phyloP scores from a whole-genome alignment of 768 basidiomycete species.

The Russula emetica region DNA sequence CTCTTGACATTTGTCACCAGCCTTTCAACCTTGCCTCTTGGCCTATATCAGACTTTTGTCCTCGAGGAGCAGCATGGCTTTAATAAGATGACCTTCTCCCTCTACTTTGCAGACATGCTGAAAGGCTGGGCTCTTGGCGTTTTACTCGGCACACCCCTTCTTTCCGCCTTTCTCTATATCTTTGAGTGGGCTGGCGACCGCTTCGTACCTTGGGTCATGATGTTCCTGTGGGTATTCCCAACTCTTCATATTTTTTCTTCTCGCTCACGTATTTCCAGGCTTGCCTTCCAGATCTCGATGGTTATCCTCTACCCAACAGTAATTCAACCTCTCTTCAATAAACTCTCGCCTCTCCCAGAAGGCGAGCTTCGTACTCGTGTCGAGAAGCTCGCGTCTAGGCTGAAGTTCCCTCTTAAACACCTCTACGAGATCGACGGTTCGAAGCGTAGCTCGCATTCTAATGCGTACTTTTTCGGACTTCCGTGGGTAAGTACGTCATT shows the following conservation, averaged over 20 bases:
- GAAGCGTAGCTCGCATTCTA: slow-evolving; percentile 91
- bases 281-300: slow-evolving; percentile 80
- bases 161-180: slow-evolving; percentile 81
- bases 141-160: slow-evolving; percentile 76
- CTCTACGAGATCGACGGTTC: slow-evolving; percentile 97
- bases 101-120: slow-evolving; percentile 76
- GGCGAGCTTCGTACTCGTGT: slow-evolving; percentile 77
- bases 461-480: slow-evolving; percentile 98
- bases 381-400: slow-evolving; percentile 68
- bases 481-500: slow-evolving; percentile 62
- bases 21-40: slow-evolving; percentile 68
- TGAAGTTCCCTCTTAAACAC: slow-evolving; percentile 91
- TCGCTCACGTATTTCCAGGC: slow-evolving; percentile 40
- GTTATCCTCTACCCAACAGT: slow-evolving; percentile 77
- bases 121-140: slow-evolving; percentile 74
- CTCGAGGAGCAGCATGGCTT: slow-evolving; percentile 95
- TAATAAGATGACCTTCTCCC: slow-evolving; percentile 81
- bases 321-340: slow-evolving; percentile 97
- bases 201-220: slow-evolving; percentile 93
- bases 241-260: background rate
- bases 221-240: slow-evolving; percentile 63
- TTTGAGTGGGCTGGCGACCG: slow-evolving; percentile 91
- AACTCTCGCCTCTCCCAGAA: slow-evolving; percentile 76
- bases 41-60: slow-evolving; percentile 85
- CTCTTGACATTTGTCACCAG: slow-evolving; percentile 62